Base-by-base conservation (phyloP, 306 rosid species). In the Echinosophora koreensis region DNA sequence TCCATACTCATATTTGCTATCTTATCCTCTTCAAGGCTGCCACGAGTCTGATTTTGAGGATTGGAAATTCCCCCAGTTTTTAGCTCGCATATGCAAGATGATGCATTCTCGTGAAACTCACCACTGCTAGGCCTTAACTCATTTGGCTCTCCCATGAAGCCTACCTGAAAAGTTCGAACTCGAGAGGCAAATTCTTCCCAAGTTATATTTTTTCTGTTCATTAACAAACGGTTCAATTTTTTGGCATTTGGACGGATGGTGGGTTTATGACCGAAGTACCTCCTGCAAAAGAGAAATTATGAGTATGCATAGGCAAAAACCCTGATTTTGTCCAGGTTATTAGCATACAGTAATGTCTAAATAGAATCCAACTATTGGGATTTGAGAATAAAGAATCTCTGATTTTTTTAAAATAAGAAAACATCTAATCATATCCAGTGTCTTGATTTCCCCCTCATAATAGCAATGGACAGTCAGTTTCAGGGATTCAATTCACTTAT, bases 71-170 rank as follows among this genome's bases (percentile, higher is more conserved):
- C 78, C 50, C 14, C 66, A 13, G 46, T 80, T 63, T 66, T 73
- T 76, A 65, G 54, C 69, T 72, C 80, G 69, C 98, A 92, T 65
- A 94, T 90, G 89, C 98, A 94, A 50, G 97, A 78, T 47, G 86
- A 77, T 46, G 98, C 97, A 76, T 94, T 88, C 75, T 94, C 98
- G 13, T 90, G 94, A 85, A 91, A 94, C 84, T 89, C 96, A 2
- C 96, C 97, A 76, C 72, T 86, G 14, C 89, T 94, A 0, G 88
- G 82, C 64, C 44, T 92, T 47, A 91, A 71, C 84, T 92, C 98
- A 78, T 89, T 88, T 70, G 98, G 96, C 79, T 88, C 93, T 59
- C 98, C 98, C 96, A 90, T 89, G 88, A 86, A 94, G 27, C 97
- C 97, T n/a, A 82, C 77, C 85, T 94, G 98, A 78, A 52, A 50